Percentiles rank a stretch among this genome's conserved stretches.
phyloP scores from a whole-genome alignment of 2,329 filamentous ascomycete species.

The Microascus cirrosus region DNA sequence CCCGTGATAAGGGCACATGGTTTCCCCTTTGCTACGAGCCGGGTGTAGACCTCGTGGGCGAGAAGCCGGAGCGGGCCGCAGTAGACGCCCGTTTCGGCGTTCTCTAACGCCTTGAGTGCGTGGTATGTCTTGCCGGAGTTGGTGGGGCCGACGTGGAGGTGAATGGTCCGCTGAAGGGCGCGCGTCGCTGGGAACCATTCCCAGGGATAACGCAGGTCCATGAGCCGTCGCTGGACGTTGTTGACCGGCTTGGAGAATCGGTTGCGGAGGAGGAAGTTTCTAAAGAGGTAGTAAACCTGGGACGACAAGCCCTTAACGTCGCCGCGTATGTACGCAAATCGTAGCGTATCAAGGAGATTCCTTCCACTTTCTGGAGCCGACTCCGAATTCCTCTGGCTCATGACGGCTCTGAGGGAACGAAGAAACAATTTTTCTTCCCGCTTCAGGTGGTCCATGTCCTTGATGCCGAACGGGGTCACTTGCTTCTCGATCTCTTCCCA shows the following conservation, averaged over 20 bases:
- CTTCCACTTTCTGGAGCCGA: constrained; percentile 23
- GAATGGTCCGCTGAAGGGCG: constrained; percentile 67
- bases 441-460: constrained; percentile 25
- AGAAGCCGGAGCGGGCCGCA: constrained; percentile 81
- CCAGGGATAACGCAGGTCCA: constrained; percentile 78
- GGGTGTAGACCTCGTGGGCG: constrained; percentile 89
- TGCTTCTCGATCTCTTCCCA: constrained; percentile 8
- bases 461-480: constrained; percentile 11
- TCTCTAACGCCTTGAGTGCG: constrained; percentile 74
- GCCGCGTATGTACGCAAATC: constrained; percentile 44
- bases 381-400: constrained; percentile 29
- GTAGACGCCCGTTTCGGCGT: constrained; percentile 68
- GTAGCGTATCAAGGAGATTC: constrained; percentile 45
- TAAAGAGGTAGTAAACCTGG: constrained; percentile 60
- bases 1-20: constrained; percentile 77
- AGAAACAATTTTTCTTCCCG: constrained; percentile 34
- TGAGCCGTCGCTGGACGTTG: constrained; percentile 50
- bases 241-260: constrained; percentile 45
- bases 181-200: constrained; percentile 90
- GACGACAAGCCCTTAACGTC: constrained; percentile 37
- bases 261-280: constrained; percentile 48
- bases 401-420: constrained; percentile 29
- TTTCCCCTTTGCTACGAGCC: constrained; percentile 68
- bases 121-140: constrained; percentile 98
- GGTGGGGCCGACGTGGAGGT: constrained; percentile 91